Evolutionary conservation across 352 stramenopile genomes (phyloP).

Genomic region (Globisporangium uncinulatum): DNA sequence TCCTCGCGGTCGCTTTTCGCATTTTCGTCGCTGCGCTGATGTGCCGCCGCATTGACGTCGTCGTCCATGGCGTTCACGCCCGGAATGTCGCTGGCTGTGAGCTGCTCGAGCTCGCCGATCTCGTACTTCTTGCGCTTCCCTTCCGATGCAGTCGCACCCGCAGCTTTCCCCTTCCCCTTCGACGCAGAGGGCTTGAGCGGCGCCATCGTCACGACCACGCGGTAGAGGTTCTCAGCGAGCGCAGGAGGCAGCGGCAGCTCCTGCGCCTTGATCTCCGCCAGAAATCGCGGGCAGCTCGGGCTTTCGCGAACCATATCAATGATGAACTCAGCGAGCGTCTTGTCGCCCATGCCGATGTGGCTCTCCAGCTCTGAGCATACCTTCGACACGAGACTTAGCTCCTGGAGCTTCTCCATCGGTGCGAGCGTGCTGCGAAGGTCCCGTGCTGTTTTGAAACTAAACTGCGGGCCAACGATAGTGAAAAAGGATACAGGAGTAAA

Average conservation of each 20-base stretch:
- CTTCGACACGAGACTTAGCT: slow-evolving; percentile 87
- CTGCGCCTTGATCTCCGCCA: slow-evolving; percentile 51
- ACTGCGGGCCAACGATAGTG: too few relatives aligned
- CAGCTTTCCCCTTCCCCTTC: background rate
- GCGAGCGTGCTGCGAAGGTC: too few relatives aligned
- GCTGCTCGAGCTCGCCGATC: slow-evolving; percentile 59
- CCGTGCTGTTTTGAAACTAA: too few relatives aligned
- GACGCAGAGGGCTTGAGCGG: slow-evolving; percentile 26
- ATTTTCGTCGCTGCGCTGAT: too few relatives aligned
- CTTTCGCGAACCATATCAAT: slow-evolving; percentile 86
- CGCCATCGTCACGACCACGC: slow-evolving; percentile 80
- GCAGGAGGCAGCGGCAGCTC: slow-evolving; percentile 54
- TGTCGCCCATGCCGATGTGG: slow-evolving; percentile 93
- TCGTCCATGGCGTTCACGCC: slow-evolving; percentile 25
- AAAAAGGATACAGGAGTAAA: too few relatives aligned
- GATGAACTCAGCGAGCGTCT: slow-evolving; percentile 96
- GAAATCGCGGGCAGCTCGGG: slow-evolving; percentile 52
- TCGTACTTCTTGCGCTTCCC: slow-evolving; percentile 24
- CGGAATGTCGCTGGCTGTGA: slow-evolving; percentile 60
- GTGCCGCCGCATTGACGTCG: too few relatives aligned
- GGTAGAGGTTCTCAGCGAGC: slow-evolving; percentile 71
- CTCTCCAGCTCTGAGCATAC: slow-evolving; percentile 88
- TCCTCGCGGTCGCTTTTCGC: background rate
- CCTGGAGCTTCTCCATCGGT: slow-evolving; percentile 85
- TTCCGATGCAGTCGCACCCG: background rate